Conservation (phyloP, 805 yeast genomes). For the Starmerella khaoyaiensis region DNA sequence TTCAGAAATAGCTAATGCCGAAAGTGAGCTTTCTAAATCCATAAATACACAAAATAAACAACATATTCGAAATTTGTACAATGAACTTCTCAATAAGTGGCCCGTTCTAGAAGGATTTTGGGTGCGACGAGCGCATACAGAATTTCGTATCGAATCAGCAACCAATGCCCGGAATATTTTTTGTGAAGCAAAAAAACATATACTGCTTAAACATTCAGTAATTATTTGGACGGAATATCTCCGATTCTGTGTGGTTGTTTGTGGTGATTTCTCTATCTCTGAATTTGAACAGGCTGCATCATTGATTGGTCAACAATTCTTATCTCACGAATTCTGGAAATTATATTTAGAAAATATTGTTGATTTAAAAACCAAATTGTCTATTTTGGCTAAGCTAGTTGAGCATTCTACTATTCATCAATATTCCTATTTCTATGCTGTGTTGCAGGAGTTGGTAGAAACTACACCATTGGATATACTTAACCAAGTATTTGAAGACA, state of each 20-base stretch:
- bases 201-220: constrained; percentile 24
- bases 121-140: constrained; percentile 31
- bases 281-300: constrained; percentile 38
- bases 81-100: constrained; percentile 21
- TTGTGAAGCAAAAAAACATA: constrained; percentile 25
- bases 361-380: constrained; percentile 27
- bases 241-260: constrained; percentile 25
- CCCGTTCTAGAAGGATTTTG: constrained; percentile 34
- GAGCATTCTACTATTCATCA: constrained; percentile 43
- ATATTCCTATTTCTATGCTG: constrained; percentile 61
- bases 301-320: constrained; percentile 55
- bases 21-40: too few relatives aligned
- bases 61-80: constrained; percentile 1
- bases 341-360: constrained; percentile 41
- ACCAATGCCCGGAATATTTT: constrained; percentile 27
- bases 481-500: neutral
- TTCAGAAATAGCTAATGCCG: too few relatives aligned
- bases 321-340: constrained; percentile 78
- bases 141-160: constrained; percentile 26
- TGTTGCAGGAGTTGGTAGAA: constrained; percentile 19
- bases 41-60: neutral
- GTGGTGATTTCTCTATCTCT: constrained; percentile 13
- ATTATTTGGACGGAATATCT: constrained; percentile 31
- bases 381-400: too few relatives aligned
- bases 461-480: neutral